Percentiles rank a stretch among this genome's conserved stretches.
Evolutionary conservation across 331 rosid species (phyloP).

Genomic region (Pyrus hybrid): DNA sequence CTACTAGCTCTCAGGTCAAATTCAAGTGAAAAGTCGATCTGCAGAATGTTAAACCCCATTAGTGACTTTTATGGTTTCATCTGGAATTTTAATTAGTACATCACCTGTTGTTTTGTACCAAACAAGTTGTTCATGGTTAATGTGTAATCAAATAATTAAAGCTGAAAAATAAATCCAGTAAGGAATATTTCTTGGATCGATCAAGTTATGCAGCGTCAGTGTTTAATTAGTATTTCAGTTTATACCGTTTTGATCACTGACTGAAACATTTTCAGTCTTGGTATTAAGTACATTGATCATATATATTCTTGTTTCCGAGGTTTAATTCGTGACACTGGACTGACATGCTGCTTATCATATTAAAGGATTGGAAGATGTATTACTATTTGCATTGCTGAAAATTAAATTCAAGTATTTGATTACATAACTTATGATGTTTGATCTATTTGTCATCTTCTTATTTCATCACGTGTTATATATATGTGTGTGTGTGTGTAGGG

Average conservation of each 20-base stretch:
- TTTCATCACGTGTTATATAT: background rate
- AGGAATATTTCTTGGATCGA: background rate
- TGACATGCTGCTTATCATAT: background rate
- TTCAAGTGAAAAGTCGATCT: background rate
- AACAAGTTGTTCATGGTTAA: background rate
- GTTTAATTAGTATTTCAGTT: background rate
- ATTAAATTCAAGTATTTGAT: background rate
- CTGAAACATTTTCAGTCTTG: background rate
- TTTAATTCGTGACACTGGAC: background rate
- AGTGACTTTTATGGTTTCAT: background rate
- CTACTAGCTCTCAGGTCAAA: background rate
- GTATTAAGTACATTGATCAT: background rate
- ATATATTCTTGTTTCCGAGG: background rate
- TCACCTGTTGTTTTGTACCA: background rate
- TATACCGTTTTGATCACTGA: background rate
- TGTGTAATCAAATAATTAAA: background rate
- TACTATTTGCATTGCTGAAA: background rate
- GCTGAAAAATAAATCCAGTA: background rate
- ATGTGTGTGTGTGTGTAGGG: background rate
- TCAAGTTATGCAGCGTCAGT: background rate
- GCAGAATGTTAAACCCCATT: background rate
- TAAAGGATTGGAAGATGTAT: background rate
- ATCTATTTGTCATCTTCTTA: slow-evolving; percentile 1
- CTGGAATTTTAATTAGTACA: background rate
- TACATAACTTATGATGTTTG: background rate